Base-by-base conservation (phyloP, 768 basidiomycete species). In the Kwoniella dejecticola region DNA sequence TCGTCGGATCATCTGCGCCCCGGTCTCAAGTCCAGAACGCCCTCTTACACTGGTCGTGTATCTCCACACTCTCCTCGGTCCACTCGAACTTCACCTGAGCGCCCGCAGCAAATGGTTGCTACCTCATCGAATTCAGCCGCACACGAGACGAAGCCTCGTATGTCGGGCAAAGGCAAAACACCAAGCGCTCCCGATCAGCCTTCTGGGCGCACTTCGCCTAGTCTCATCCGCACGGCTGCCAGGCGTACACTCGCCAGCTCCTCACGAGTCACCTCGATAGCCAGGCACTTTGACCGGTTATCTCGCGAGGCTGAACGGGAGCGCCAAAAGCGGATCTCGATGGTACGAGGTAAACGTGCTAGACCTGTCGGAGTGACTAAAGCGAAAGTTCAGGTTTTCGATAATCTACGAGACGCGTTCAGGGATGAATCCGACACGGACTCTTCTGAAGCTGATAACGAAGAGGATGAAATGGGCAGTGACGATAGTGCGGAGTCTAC, bases 321-420 rank as follows among this genome's bases (percentile, higher is more conserved):
- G 21, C 64, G 78, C 2, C 76, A 75, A 57, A 78, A 77, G 57
- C 85, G 89, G 23, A 90, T 95, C 71, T 85, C 87, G n/a, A 85
- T 92, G 55, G 89, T 93, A 71, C 85, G 91, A 36, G 89, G 89
- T 11, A 88, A 86, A 65, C 86, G 89, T 45, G 89, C 91, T 19
- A 88, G 95, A 30, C 95, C 96, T 12, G 91, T 98, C 13, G 89
- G 89, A 19, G 88, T 88, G 24, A 88, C 93, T 15, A 85, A 87
- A 45, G 92, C 91, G 15, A 91, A 87, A 70, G 90, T 95, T 0
- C 87, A 93, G 72, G 84, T 96, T 30, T 83, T 96, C 24, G 88
- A 90, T 54, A 93, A 90, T 71, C 85, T 96, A 70, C 88, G 89
- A 74, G 93, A 96, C 70, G 94, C 90, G 1, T 89, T 96, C 74